Base-by-base conservation (phyloP, 2,329 filamentous ascomycete species). In the Coniochaeta sp. region DNA sequence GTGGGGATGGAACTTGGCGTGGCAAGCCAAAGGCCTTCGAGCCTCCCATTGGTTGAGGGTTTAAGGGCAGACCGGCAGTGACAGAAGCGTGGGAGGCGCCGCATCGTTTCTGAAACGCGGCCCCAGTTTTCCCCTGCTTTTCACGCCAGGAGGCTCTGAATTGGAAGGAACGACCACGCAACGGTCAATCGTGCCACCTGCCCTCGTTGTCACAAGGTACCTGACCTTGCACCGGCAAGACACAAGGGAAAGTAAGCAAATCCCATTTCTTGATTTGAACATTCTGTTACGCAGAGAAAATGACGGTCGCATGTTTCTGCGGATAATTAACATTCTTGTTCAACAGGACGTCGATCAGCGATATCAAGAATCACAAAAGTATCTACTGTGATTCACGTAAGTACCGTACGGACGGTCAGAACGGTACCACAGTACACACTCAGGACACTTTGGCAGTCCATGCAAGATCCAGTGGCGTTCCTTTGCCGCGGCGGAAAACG, bases 71-170 rank as follows among this genome's bases (percentile, higher is more conserved):
- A 12, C 3, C 7, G 34, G 9, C 30, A 17, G n/a, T n/a, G n/a
- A n/a, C n/a, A n/a, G n/a, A n/a, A n/a, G 24, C 12, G 17, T 56
- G 54, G 54, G 30, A 56, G 54, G 30, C 54, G 54, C 54, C 54
- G 54, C 54, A 38, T 56, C 24, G 54, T 56, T 56, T 56, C 54
- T 56, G 54, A 56, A 56, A 56, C 54, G 22, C 26, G 9, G 50
- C 17, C 50, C 26, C 50, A 4, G 9, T 9, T 40, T 40, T 40
- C 9, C 3, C 9, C 4, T 40, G 9, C 17, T 6, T 28, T 55
- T 55, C 10, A 55, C 50, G 54, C 28, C 30, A 26, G 34, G 30
- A n/a, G 54, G 54, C 47, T 52, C 47, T 16, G 22, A n/a, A 30
- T 12, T 30, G 47, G 47, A 52, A 52, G 22, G 42, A 26, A 47